Percentiles rank a stretch among this genome's conserved stretches.
These are phyloP conservation scores for Corynascus novoguineensis DNA, from an alignment of 495 filamentous ascomycete species.

Conservation along the genomic window DNA sequence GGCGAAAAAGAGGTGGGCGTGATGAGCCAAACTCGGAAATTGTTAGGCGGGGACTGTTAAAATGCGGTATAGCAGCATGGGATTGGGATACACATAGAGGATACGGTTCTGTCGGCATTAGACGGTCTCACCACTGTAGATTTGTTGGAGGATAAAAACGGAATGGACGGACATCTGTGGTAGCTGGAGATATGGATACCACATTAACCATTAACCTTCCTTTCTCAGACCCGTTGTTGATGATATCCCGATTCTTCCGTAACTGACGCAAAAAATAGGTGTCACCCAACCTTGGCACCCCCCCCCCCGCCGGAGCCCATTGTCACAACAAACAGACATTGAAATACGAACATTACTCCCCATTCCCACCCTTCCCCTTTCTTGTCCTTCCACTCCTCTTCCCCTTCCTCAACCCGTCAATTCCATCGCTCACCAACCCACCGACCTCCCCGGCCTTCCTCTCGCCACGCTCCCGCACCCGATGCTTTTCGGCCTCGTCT, in stretches of 20 bases:
- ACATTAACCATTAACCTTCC: no score
- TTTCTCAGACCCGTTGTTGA: no score
- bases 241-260: no score
- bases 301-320: no score
- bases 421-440: constrained; percentile 25
- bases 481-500: constrained; percentile 54
- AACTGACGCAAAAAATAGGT: no score
- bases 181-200: no score
- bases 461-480: constrained; percentile 45
- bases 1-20: constrained; percentile 37
- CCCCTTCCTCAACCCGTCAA: background rate
- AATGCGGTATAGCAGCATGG: background rate
- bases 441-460: constrained; percentile 34
- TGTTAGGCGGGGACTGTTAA: background rate
- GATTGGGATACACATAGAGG: background rate
- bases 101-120: background rate
- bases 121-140: no score
- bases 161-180: no score
- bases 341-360: background rate
- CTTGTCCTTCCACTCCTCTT: background rate
- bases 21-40: background rate
- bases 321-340: background rate
- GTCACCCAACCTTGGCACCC: background rate
- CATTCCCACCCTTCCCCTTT: background rate
- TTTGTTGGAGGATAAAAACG: no score